Percentiles rank a stretch among this genome's conserved stretches.
phyloP scores from a whole-genome alignment of 768 basidiomycete species.

The Multifurca ochricompacta region DNA sequence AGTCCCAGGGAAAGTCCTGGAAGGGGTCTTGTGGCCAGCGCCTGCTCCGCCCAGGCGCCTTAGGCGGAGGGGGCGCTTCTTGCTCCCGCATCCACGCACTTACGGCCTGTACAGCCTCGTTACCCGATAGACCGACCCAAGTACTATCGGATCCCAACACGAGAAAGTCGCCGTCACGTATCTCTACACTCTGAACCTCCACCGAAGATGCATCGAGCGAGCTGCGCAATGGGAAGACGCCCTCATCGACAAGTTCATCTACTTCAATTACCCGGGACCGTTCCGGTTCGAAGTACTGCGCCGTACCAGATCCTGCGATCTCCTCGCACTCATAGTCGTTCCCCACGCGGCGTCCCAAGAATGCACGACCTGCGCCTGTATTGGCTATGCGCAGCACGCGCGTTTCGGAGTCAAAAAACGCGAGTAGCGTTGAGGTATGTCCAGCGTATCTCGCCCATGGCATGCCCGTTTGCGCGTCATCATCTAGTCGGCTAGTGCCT shows the following conservation, averaged over 20 bases:
- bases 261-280: neutral
- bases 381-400: slow-evolving; percentile 3
- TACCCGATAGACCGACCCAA: neutral
- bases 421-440: slow-evolving; percentile 1
- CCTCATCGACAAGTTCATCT: neutral
- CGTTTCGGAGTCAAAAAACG: slow-evolving; percentile 8
- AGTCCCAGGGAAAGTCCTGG: neutral
- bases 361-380: neutral
- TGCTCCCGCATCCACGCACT: slow-evolving; percentile 8
- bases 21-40: neutral
- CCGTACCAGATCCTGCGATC: neutral
- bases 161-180: slow-evolving; percentile 9
- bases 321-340: neutral
- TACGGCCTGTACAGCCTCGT: slow-evolving; percentile 3
- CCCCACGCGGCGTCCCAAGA: slow-evolving; percentile 3
- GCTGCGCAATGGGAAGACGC: neutral
- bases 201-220: neutral
- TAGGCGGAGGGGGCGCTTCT: neutral
- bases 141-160: neutral
- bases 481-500: neutral
- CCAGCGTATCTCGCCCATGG: neutral
- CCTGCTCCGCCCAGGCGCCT: neutral
- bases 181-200: slow-evolving; percentile 1
- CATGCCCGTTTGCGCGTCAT: neutral
- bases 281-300: neutral